A percentile compares a stretch with the other conserved stretches of the same genome.
These are phyloP conservation scores for Corymbia citriodora DNA, from an alignment of 441 rosid species.

Conservation along the genomic window DNA sequence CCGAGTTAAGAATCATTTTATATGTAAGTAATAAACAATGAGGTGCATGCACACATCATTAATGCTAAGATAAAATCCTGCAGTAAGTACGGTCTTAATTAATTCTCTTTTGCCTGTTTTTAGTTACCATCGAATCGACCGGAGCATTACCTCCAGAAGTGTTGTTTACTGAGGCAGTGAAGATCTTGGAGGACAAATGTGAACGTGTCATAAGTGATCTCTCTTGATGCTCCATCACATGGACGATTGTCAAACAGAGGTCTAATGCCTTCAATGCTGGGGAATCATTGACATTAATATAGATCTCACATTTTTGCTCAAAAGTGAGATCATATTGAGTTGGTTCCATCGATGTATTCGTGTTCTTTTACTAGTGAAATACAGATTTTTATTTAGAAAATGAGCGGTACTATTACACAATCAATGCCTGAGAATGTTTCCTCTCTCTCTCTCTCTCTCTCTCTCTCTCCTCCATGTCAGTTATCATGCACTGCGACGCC, in stretches of 20 bases:
- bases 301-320: not conserved
- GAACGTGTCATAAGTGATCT: slow-evolving; percentile 66
- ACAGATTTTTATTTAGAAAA: not conserved
- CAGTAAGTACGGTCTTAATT: not conserved
- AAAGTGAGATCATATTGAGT: not conserved
- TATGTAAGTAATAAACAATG: slow-evolving; percentile 53
- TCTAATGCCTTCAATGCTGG: not conserved
- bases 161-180: slow-evolving; percentile 88
- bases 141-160: slow-evolving; percentile 84
- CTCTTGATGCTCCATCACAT: slow-evolving; percentile 32
- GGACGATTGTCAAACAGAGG: not conserved
- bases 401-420: not conserved
- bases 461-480: not conserved
- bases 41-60: not conserved
- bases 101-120: not conserved
- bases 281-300: not conserved
- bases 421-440: not conserved
- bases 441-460: not conserved
- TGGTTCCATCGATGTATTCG: not conserved
- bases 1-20: slow-evolving; percentile 80
- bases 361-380: not conserved
- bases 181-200: slow-evolving; percentile 85
- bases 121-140: slow-evolving; percentile 87
- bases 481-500: not conserved
- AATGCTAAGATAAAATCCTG: not conserved